Evolutionary conservation across 1,139 yeast genomes (phyloP).

Genomic region (Hansenula anomala): DNA sequence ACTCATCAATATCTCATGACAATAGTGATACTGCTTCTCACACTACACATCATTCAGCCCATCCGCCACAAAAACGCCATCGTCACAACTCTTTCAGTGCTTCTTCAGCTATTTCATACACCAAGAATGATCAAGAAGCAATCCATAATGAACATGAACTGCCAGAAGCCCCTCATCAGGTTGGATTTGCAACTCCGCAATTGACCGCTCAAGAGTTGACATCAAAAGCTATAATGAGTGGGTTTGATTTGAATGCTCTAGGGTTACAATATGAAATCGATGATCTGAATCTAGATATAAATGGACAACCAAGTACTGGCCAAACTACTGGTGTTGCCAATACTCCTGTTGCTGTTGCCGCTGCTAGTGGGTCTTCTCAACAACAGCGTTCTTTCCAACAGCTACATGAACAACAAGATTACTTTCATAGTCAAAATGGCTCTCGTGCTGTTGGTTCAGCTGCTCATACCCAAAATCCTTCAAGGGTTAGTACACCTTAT

Average conservation of each 20-base stretch:
- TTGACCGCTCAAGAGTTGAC: conserved; percentile 35
- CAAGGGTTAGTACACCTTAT: conserved; percentile 28
- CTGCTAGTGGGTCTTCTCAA: too few relatives aligned
- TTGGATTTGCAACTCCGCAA: conserved; percentile 80
- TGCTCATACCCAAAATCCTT: conserved; percentile 3
- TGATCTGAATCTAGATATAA: conserved; percentile 13
- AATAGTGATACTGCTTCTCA: too few relatives aligned
- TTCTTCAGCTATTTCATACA: conserved; percentile 65
- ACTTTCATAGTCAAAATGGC: conserved; percentile 2
- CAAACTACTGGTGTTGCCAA: too few relatives aligned
- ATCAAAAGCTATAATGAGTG: conserved; percentile 31
- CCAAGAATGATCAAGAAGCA: conserved; percentile 23
- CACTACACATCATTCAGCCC: conserved; percentile 3
- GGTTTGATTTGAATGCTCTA: conserved; percentile 34
- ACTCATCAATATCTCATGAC: too few relatives aligned
- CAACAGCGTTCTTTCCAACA: background rate
- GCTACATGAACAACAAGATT: conserved; percentile 2
- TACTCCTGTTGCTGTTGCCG: too few relatives aligned
- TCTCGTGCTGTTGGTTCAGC: background rate
- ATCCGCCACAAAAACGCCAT: conserved; percentile 22
- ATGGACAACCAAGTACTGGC: too few relatives aligned
- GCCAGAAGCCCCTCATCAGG: conserved; percentile 53
- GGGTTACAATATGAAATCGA: conserved; percentile 29
- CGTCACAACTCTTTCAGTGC: conserved; percentile 85
- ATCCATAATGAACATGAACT: conserved; percentile 13